Percentiles rank a stretch among this genome's conserved stretches.
Conservation (phyloP, 495 filamentous ascomycete species). For the Penicillium angulare region DNA sequence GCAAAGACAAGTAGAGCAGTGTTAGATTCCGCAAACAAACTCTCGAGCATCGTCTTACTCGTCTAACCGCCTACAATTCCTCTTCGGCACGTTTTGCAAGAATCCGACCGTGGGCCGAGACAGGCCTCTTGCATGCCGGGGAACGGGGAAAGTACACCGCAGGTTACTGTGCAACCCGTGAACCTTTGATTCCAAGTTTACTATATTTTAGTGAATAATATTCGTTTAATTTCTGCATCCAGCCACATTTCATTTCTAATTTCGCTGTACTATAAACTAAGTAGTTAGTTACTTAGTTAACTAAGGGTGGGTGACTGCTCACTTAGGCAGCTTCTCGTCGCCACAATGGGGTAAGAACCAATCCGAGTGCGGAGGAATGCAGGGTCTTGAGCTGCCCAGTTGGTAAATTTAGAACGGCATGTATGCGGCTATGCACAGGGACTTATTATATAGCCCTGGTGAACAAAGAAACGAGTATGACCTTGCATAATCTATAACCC, state of each 20-base stretch:
- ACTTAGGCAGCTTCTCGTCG: background rate
- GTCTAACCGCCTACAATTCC: background rate
- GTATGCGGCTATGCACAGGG: background rate
- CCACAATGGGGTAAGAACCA: slow-evolving; percentile 6
- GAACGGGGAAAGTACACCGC: slow-evolving; percentile 4
- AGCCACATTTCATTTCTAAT: no score
- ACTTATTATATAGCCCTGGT: background rate
- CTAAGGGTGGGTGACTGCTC: no score
- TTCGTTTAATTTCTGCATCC: no score
- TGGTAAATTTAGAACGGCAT: slow-evolving; percentile 7
- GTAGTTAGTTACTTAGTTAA: no score
- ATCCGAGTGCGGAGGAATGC: slow-evolving; percentile 10
- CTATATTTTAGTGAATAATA: no score
- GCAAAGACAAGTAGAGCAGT: no score
- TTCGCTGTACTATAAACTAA: no score
- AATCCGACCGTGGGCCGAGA: slow-evolving; percentile 7
- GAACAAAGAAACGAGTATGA: background rate
- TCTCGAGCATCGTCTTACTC: background rate
- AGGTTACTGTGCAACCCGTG: slow-evolving; percentile 6
- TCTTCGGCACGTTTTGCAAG: slow-evolving; percentile 1
- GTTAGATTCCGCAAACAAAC: background rate
- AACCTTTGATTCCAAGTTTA: no score
- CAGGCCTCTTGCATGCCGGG: slow-evolving; percentile 5
- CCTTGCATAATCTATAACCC: background rate
- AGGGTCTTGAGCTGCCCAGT: background rate